Evolutionary conservation across 169 alveolate genomes (phyloP), one percentile per base, ranked within the genome.

Genomic region (Miamiensis avidus): DNA sequence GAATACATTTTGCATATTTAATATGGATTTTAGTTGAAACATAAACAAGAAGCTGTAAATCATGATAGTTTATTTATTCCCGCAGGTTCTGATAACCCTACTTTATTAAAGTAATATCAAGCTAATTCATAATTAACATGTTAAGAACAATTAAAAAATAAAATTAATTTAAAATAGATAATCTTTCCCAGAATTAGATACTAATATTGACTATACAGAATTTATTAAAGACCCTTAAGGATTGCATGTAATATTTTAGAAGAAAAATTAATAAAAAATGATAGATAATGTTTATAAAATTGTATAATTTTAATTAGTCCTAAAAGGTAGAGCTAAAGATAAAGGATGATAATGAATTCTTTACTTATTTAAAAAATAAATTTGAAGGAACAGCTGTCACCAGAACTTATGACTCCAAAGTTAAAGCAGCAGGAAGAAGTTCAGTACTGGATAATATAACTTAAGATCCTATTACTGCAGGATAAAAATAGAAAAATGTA

Each of bases 1-100:
- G 92, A 91, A 65, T 91, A 91, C 78, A 87, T 91, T 49, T 87
- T 87, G 69, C 82, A 91, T 84, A 75, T 65, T 11, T 84, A 88
- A 82, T 91, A 88, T 82, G 82, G 81, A n/a, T 87, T 81, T 82
- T 82, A 83, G 64, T 69, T 88, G 29, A 84, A 81, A 16, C 88
- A 89, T 69, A 89, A 91, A 72, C 74, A 89, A 31, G 86, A 88
- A 82, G 34, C 83, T 31, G 74, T 33, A 75, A 88, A 88, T 82
- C 75, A 85, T 32, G 92, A 86, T 20, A 76, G 86, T 76, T 82
- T 76, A 81, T 91, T 89, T 87, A 87, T 89, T 34, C 95, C 95
- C 28, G n/a, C 89, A 4, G 95, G 93, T 29, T 82, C 78, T 74
- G 95, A 91, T 84, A 83, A 88, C 65, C 78, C 78, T 34, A 77